phyloP scores from a whole-genome alignment of 768 basidiomycete species.

The Collybia sp. region DNA sequence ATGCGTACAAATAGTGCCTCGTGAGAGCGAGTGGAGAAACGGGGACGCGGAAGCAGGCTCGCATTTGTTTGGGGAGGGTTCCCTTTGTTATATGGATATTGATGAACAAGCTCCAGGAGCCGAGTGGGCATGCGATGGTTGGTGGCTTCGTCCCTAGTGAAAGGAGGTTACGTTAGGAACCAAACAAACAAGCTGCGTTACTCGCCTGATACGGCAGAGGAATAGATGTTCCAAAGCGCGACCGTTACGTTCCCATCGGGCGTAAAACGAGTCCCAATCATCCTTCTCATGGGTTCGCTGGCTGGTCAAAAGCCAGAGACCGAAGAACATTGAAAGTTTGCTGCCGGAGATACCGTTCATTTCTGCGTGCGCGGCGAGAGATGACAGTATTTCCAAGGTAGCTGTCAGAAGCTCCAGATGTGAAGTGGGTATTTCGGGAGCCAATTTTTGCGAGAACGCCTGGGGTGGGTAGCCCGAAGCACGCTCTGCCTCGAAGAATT shows the following conservation, averaged over 20 bases:
- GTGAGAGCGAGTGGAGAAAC: constrained; percentile 60
- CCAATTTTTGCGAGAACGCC: constrained; percentile 57
- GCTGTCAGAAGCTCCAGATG: constrained; percentile 56
- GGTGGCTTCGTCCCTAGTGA: constrained; percentile 52
- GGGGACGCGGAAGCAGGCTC: constrained; percentile 54
- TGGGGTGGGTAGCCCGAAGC: constrained; percentile 53
- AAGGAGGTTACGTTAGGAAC: constrained; percentile 1
- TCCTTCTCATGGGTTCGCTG: constrained; percentile 44
- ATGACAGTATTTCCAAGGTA: constrained; percentile 59
- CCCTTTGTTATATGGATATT: constrained; percentile 57
- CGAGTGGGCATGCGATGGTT: constrained; percentile 60
- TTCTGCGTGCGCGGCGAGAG: constrained; percentile 69
- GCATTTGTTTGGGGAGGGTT: constrained; percentile 24
- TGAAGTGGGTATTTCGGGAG: constrained; percentile 52
- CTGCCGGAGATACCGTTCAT: constrained; percentile 72
- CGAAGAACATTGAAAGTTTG: constrained; percentile 69
- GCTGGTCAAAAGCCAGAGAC: constrained; percentile 64
- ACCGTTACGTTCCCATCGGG: constrained; percentile 70
- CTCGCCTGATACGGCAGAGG: constrained; percentile 65
- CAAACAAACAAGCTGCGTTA: neutral
- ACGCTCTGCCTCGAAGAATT: constrained; percentile 59
- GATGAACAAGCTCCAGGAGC: constrained; percentile 61
- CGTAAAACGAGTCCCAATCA: constrained; percentile 64
- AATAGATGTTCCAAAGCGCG: constrained; percentile 75
- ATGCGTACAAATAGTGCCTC: constrained; percentile 67